phyloP scores from a whole-genome alignment of 768 basidiomycete species.

The Russula abietina region DNA sequence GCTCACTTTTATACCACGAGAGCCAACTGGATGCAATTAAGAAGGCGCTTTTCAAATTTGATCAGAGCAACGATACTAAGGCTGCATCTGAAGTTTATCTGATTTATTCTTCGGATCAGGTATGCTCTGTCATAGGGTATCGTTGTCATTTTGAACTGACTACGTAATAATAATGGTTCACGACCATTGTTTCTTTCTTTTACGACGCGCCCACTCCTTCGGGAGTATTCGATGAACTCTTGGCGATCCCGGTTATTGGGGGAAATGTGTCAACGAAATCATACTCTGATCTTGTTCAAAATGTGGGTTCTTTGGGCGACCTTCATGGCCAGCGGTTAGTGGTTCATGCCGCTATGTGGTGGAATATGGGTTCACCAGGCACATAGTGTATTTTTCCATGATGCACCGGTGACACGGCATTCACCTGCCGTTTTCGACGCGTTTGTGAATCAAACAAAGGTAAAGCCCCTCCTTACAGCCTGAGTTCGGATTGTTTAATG shows the following conservation, averaged over 20 bases:
- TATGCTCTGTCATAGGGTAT: not conserved
- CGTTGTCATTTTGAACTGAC: not conserved
- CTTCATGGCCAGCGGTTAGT: not conserved
- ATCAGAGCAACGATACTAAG: too few relatives aligned
- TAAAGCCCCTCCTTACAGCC: not conserved
- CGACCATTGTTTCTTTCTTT: not conserved
- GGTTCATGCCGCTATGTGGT: not conserved
- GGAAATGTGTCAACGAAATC: conserved; percentile 3
- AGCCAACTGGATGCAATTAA: too few relatives aligned
- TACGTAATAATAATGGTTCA: not conserved
- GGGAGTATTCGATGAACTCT: conserved; percentile 25
- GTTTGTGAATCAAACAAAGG: conserved; percentile 2
- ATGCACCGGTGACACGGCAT: not conserved
- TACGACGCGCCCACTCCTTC: conserved; percentile 24
- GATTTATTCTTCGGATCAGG: not conserved
- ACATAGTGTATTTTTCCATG: not conserved
- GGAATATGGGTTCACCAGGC: not conserved
- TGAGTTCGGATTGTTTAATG: not conserved
- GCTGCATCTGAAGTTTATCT: not conserved
- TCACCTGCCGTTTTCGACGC: not conserved
- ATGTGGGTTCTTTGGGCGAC: not conserved
- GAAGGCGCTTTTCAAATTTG: too few relatives aligned
- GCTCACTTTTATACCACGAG: too few relatives aligned
- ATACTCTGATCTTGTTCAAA: not conserved
- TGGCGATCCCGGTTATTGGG: conserved; percentile 10